Evolutionary conservation across 164 flowering plant species (phyloP).

Genomic region (Chimonanthus salicifolius): DNA sequence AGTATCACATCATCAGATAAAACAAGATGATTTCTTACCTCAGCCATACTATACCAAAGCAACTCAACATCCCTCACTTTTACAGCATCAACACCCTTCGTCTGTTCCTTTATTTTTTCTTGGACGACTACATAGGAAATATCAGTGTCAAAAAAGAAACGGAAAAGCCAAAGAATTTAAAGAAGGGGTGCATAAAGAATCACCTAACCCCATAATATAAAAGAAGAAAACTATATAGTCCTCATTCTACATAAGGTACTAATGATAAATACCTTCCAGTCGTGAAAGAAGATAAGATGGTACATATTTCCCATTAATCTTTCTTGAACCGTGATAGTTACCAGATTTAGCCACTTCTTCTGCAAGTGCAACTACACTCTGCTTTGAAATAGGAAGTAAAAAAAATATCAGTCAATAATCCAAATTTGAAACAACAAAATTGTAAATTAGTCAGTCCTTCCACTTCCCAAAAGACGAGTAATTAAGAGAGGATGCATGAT

Average conservation of each 20-base stretch:
- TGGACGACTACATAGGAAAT: constrained; percentile 41
- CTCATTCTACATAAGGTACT: neutral
- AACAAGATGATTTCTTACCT: constrained; percentile 38
- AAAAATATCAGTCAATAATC: neutral
- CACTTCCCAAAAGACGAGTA: neutral
- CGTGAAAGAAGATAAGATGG: constrained; percentile 79
- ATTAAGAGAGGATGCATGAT: neutral
- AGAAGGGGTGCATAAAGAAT: neutral
- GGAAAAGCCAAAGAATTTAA: neutral
- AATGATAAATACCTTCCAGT: constrained; percentile 47
- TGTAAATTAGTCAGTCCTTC: neutral
- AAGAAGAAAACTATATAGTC: neutral
- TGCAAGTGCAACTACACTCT: constrained; percentile 68
- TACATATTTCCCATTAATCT: constrained; percentile 81
- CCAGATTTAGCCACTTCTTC: constrained; percentile 67
- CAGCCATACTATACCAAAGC: constrained; percentile 87
- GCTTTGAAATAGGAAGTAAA: constrained; percentile 5
- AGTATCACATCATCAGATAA: too few relatives aligned
- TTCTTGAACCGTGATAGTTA: constrained; percentile 59
- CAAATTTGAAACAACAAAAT: neutral
- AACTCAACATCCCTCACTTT: constrained; percentile 66
- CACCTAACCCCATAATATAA: neutral
- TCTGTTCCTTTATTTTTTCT: constrained; percentile 55
- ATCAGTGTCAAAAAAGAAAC: neutral
- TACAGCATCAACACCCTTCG: constrained; percentile 64